A percentile compares a stretch with the other conserved stretches of the same genome.
Evolutionary conservation across 768 basidiomycete species (phyloP).

Genomic region (Trametopsis cervina): DNA sequence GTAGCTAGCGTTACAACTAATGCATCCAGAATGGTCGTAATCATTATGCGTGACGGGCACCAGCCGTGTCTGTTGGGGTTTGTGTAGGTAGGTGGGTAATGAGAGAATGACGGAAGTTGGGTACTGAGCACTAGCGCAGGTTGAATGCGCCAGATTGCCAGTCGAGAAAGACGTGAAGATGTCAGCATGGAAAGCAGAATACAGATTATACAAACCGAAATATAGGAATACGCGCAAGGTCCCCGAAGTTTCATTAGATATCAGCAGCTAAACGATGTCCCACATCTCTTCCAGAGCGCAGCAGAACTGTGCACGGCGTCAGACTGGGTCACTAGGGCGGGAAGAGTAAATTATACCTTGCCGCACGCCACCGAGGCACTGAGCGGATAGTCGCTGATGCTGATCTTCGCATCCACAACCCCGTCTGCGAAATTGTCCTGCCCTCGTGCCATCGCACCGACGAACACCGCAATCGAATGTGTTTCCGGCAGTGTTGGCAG

Average conservation of each 20-base stretch:
- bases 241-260: too few species aligned
- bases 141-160: slow-evolving; percentile 14
- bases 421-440: slow-evolving; percentile 96
- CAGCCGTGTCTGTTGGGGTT: too few species aligned
- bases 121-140: slow-evolving; percentile 10
- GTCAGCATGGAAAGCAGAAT: slow-evolving; percentile 10
- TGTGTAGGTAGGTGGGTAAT: too few species aligned
- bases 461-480: slow-evolving; percentile 89
- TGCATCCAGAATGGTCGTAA: too few species aligned
- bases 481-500: slow-evolving; percentile 80
- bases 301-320: slow-evolving; percentile 55
- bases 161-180: slow-evolving; percentile 14
- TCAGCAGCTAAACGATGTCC: slow-evolving; percentile 65
- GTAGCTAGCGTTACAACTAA: slow-evolving; percentile 6
- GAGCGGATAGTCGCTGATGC: slow-evolving; percentile 89
- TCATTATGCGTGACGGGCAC: too few species aligned
- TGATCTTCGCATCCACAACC: slow-evolving; percentile 92
- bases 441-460: slow-evolving; percentile 97
- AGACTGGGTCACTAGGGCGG: slow-evolving; percentile 1
- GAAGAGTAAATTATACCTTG: slow-evolving; percentile 48
- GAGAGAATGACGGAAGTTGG: slow-evolving; percentile 16
- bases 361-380: slow-evolving; percentile 95
- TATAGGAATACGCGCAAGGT: neutral
- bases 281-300: slow-evolving; percentile 91
- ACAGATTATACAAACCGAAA: slow-evolving; percentile 5